Evolutionary conservation across 2,329 filamentous ascomycete species (phyloP), one percentile per base, ranked within the genome.

Genomic region (Ophiobolus disseminans): DNA sequence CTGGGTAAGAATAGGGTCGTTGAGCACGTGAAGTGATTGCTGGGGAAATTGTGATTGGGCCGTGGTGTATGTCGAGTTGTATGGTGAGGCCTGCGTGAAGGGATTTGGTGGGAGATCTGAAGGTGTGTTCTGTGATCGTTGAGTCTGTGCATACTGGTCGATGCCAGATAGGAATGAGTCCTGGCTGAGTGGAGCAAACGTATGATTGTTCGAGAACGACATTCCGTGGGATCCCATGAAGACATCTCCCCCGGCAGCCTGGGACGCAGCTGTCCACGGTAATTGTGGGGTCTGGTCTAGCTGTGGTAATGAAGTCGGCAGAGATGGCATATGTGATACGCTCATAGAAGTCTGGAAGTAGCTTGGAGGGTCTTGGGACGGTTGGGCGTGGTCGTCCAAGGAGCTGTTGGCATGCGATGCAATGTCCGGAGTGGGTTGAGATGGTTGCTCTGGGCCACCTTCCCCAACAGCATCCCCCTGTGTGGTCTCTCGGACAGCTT

Each of bases 161-260:
- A 74, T 73, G 16, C 72, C 71, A 16, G 63, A 70, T 21, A 75
- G 60, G 40, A 75, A 73, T 2, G 70, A 62, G 40, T 70, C 57
- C 40, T 64, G 58, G 37, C 55, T 63, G 4, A 65, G 60, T n/a
- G 70, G 66, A n/a, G 63, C 60, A 31, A 72, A 70, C 63, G 68
- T 69, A 39, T 66, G 59, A 40, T 35, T 70, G 58, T 48, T 64
- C 4, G 65, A 52, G 40, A 63, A 66, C 19, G 60, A 45, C 41
- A 64, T 57, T 41, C 53, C 58, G 32, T 63, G 57, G 3, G 62
- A 62, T 9, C 57, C 59, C 56, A 63, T 63, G 32, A 66, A 63
- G 6, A 62, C 53, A 17, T 64, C 58, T 11, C 58, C 59, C 2
- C 52, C 45, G 17, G 54, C 32, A 19, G 38, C 57, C 32, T 65